A percentile compares a stretch with the other conserved stretches of the same genome.
Conservation (phyloP, 768 basidiomycete species). For the Pleurotus djamor region DNA sequence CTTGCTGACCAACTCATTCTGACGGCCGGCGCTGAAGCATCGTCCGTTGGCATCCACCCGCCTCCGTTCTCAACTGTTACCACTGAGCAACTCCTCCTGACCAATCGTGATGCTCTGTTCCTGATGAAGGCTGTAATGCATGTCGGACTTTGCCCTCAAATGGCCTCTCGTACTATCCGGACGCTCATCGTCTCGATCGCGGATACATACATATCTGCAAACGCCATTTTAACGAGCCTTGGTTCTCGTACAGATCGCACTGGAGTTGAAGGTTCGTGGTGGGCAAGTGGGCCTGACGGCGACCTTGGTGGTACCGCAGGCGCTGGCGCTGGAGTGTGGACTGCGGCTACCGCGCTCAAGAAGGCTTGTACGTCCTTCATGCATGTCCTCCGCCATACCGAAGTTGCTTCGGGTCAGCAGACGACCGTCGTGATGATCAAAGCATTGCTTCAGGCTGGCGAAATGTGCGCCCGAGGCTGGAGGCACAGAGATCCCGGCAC, state of each 20-base stretch:
- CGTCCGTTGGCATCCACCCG: background rate
- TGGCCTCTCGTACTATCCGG: conserved; percentile 50
- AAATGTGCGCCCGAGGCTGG: background rate
- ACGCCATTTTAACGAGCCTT: conserved; percentile 24
- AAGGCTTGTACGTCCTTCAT: background rate
- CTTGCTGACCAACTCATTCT: background rate
- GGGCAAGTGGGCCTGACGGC: background rate
- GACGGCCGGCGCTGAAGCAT: background rate
- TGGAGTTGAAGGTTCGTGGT: conserved; percentile 1
- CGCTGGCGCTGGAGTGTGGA: background rate
- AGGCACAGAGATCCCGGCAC: background rate
- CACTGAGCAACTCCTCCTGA: conserved; percentile 52
- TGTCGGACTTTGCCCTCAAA: conserved; percentile 23
- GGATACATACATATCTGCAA: conserved; percentile 56
- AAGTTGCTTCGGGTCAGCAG: background rate
- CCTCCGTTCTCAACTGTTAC: conserved; percentile 18
- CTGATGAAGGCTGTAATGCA: conserved; percentile 34
- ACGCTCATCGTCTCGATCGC: conserved; percentile 39
- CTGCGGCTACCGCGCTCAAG: background rate
- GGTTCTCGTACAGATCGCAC: background rate
- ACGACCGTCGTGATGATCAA: conserved; percentile 1
- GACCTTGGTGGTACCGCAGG: background rate
- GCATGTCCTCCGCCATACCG: background rate
- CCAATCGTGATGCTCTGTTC: conserved; percentile 49
- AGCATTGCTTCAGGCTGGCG: conserved; percentile 1